Conservation (phyloP, 1,139 yeast species). For the Meyerozyma athensensis region DNA sequence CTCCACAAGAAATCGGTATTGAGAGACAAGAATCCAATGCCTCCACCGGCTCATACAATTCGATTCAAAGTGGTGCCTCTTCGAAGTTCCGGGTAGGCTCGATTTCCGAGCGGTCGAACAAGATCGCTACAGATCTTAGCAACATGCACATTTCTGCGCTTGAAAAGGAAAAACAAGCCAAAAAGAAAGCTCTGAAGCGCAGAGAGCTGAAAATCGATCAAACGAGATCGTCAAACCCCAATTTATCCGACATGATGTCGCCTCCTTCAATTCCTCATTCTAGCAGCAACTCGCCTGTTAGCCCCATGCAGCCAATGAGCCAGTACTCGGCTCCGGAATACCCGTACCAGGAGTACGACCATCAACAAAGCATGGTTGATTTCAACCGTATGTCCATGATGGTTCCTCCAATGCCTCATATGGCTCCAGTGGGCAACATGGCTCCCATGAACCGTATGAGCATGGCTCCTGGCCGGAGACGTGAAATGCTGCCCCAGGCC, state of each 20-base stretch:
- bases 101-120: conserved; percentile 17
- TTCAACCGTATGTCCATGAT: conserved; percentile 8
- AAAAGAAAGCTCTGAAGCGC: not conserved
- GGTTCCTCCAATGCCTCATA: conserved; percentile 12
- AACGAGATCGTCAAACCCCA: conserved; percentile 1
- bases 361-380: not conserved
- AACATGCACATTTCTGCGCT: not conserved
- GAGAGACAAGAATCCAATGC: conserved; percentile 25
- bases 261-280: not conserved
- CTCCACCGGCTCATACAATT: conserved; percentile 25
- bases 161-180: not conserved
- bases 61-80: conserved; percentile 36
- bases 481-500: conserved; percentile 7
- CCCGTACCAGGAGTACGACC: not conserved
- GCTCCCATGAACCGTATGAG: conserved; percentile 5
- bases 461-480: conserved; percentile 8
- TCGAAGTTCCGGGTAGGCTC: conserved; percentile 31
- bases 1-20: conserved; percentile 11
- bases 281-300: not conserved
- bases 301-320: not conserved
- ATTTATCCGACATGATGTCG: not conserved
- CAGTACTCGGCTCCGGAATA: not conserved
- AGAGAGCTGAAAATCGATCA: not conserved
- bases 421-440: conserved; percentile 8
- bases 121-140: conserved; percentile 8